Evolutionary conservation across 2,329 filamentous ascomycete genomes (phyloP).

Genomic region (Magnaporthiopsis rhizophila): DNA sequence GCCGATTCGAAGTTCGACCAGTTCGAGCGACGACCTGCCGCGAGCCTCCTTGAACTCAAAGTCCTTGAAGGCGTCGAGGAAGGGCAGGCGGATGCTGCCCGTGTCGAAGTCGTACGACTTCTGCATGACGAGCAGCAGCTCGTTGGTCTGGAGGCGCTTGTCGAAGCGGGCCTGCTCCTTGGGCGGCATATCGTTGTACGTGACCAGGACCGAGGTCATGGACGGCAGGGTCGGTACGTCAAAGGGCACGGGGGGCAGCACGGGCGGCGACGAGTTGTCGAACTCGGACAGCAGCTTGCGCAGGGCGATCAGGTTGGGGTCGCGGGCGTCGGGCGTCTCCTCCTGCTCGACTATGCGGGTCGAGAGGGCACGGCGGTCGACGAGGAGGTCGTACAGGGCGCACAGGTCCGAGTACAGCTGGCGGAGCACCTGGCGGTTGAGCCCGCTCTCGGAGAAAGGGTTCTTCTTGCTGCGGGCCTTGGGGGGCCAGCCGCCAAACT

Average conservation of each 20-base stretch:
- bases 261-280: slow-evolving; percentile 80
- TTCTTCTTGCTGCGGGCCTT: slow-evolving; percentile 92
- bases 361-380: slow-evolving; percentile 70
- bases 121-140: slow-evolving; percentile 68
- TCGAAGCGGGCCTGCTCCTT: slow-evolving; percentile 71
- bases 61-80: slow-evolving; percentile 60
- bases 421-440: slow-evolving; percentile 76
- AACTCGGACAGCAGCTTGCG: slow-evolving; percentile 79
- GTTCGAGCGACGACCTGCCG: slow-evolving; percentile 55
- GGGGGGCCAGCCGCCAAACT: slow-evolving; percentile 71
- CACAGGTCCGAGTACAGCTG: slow-evolving; percentile 82
- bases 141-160: slow-evolving; percentile 67
- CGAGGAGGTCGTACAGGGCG: slow-evolving; percentile 79
- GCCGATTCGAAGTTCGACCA: slow-evolving; percentile 64
- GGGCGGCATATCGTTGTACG: slow-evolving; percentile 53
- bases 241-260: slow-evolving; percentile 85
- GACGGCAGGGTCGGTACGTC: slow-evolving; percentile 66
- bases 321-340: slow-evolving; percentile 32
- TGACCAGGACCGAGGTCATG: slow-evolving; percentile 56
- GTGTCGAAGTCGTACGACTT: slow-evolving; percentile 75
- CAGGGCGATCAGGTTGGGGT: slow-evolving; percentile 60
- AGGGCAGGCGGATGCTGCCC: slow-evolving; percentile 45
- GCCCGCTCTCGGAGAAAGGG: slow-evolving; percentile 72
- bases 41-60: slow-evolving; percentile 64
- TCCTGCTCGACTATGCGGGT: slow-evolving; percentile 67